Evolutionary conservation across 495 filamentous ascomycete species (phyloP), one percentile per base, ranked within the genome.

Genomic region (Penicillium waksmanii): DNA sequence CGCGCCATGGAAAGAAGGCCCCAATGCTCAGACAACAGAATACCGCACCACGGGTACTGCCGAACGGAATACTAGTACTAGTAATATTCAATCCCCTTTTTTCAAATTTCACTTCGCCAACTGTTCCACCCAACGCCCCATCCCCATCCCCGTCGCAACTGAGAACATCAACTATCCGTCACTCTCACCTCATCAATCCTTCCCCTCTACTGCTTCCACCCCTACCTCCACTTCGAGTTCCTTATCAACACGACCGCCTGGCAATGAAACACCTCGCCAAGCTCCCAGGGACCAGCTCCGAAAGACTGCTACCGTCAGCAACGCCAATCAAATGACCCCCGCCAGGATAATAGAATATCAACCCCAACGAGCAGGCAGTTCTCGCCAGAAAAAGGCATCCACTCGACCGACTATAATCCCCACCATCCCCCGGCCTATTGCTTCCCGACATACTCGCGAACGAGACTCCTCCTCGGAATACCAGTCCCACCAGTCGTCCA

Each of bases 401-500:
- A 17, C 42, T 46, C 42, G 42, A 46, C 15, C 9, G 42, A 44
- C 2, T 6, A 61, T 56, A 12, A 38, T 3, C 10, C 42, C 42
- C 42, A 27, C 6, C 6, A 5, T 3, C 25, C 6, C 35, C 2
- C 35, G 35, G 15, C 35, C 10, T 3, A 12, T 38, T 12, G 15
- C 4, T 6, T 6, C 9, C 9, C 15, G 11, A 9, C 36, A 12
- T 9, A 17, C 15, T 5, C n/a, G 42, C 42, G 42, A 44, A 44
- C 15, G 42, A 17, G 42, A 3, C 8, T 44, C 42, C 3, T 44
- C 42, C 15, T 17, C 42, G 2, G 42, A 44, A 18, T 44, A 43
- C 15, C 12, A 43, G 48, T 57, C 62, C 23, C 23, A 44, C 17
- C 15, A 19, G 53, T 60, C 62, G 21, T 50, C 57, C 34, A 40